phyloP scores from a whole-genome alignment of 352 stramenopile species.

The Globisporangium nodosum region DNA sequence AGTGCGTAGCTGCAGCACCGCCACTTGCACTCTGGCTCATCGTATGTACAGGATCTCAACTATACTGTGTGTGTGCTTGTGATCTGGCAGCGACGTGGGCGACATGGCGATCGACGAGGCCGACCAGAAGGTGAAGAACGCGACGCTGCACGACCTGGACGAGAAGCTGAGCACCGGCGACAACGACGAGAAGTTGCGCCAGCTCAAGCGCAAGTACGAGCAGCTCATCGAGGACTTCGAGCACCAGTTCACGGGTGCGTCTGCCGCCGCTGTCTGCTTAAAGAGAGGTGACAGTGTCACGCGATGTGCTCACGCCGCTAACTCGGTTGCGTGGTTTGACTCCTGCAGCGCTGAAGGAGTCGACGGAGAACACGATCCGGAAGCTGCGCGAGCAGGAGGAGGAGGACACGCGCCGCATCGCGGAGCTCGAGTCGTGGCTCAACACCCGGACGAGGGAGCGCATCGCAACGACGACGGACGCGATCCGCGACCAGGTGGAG shows the following conservation, averaged over 20 bases:
- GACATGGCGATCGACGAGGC: constrained; percentile 40
- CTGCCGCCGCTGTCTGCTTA: no score
- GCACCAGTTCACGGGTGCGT: constrained; percentile 59
- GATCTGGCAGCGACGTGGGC: constrained; percentile 42
- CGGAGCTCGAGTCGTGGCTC: constrained; percentile 64
- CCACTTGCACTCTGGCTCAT: no score
- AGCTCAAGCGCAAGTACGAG: constrained; percentile 75
- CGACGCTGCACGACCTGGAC: constrained; percentile 45
- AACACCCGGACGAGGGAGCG: constrained; percentile 52
- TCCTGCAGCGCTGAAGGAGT: constrained; percentile 59
- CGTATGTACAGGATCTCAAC: no score
- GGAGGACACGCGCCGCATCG: constrained; percentile 65
- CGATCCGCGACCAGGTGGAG: constrained; percentile 64
- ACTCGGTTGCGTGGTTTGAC: not conserved
- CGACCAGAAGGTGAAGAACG: constrained; percentile 62
- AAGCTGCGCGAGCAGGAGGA: constrained; percentile 69
- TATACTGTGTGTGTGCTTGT: not conserved
- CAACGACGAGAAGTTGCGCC: constrained; percentile 52
- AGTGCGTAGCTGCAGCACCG: constrained; percentile 33
- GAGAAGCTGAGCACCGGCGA: constrained; percentile 39
- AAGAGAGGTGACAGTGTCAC: no score
- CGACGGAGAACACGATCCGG: constrained; percentile 74
- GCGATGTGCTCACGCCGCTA: no score
- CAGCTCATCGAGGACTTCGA: constrained; percentile 83
- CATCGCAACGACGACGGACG: constrained; percentile 44